A percentile compares a stretch with the other conserved stretches of the same genome.
These are phyloP conservation scores for Vinca minor DNA, from an alignment of 257 asterid species.

Conservation along the genomic window DNA sequence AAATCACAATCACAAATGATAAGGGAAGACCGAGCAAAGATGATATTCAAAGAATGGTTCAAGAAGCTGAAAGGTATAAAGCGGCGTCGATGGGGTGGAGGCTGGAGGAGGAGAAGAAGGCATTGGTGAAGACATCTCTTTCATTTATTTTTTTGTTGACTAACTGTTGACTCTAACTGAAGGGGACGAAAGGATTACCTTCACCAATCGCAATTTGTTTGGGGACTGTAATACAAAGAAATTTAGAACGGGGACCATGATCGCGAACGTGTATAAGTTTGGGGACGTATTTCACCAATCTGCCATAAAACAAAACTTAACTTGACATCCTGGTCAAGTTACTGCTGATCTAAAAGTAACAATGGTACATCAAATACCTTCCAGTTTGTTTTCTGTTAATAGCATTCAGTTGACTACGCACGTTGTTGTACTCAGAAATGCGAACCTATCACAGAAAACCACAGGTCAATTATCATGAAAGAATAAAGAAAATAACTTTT, in stretches of 20 bases:
- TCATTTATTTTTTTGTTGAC: too few relatives aligned
- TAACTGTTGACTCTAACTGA: too few relatives aligned
- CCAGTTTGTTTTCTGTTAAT: conserved; percentile 74
- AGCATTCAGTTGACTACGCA: conserved; percentile 81
- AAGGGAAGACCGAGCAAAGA: too few relatives aligned
- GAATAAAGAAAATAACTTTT: neutral
- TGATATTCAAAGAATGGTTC: conserved; percentile 41
- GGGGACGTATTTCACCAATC: too few relatives aligned
- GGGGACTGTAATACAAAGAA: too few relatives aligned
- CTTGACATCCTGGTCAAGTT: neutral
- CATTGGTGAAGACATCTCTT: conserved; percentile 38
- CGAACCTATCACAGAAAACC: conserved; percentile 58
- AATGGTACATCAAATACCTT: conserved; percentile 37
- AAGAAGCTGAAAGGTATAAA: conserved; percentile 44
- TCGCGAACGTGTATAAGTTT: too few relatives aligned
- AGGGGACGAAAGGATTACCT: too few relatives aligned
- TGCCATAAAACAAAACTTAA: conserved; percentile 1
- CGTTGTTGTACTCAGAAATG: conserved; percentile 70
- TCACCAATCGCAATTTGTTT: too few relatives aligned
- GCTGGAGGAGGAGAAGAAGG: conserved; percentile 44
- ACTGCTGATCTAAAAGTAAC: neutral
- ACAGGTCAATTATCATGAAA: conserved; percentile 3
- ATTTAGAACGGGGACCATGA: too few relatives aligned
- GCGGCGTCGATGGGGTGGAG: too few relatives aligned
- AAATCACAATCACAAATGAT: too few relatives aligned